Conservation (phyloP, 129 eudicot species). For the Arctium lappa region DNA sequence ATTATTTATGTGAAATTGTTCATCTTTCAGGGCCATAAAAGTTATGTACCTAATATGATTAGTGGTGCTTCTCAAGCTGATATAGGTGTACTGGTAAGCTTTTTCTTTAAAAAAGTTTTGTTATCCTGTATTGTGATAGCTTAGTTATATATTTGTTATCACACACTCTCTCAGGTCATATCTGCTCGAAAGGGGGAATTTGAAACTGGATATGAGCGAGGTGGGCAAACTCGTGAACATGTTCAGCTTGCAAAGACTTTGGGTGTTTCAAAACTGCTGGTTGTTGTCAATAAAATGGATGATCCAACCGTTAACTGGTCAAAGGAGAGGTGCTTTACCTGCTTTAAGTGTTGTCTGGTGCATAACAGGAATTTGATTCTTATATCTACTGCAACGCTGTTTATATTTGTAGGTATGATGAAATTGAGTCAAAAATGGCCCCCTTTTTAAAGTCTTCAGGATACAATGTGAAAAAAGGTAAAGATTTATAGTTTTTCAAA, state of each 20-base stretch:
- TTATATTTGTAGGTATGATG: slow-evolving; percentile 57
- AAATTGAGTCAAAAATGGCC: slow-evolving; percentile 76
- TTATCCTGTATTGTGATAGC: neutral
- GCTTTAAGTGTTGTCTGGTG: neutral
- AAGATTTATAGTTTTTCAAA: neutral
- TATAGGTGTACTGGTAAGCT: slow-evolving; percentile 83
- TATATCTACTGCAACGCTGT: neutral
- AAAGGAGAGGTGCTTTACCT: slow-evolving; percentile 54
- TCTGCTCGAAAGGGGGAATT: slow-evolving; percentile 98
- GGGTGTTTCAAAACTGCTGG: slow-evolving; percentile 82
- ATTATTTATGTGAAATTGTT: neutral
- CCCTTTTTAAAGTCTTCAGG: slow-evolving; percentile 71
- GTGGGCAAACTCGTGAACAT: slow-evolving; percentile 99
- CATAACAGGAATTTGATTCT: neutral
- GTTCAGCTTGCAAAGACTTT: slow-evolving; percentile 88
- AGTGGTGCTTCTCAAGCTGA: slow-evolving; percentile 99
- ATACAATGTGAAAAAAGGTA: slow-evolving; percentile 96
- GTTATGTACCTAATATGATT: slow-evolving; percentile 97
- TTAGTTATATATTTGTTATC: neutral
- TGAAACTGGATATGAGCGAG: slow-evolving; percentile 95
- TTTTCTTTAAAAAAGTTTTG: neutral
- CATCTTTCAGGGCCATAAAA: slow-evolving; percentile 83
- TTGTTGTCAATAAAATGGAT: slow-evolving; percentile 96
- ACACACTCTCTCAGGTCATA: slow-evolving; percentile 52
- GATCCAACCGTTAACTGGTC: slow-evolving; percentile 90